A percentile compares a stretch with the other conserved stretches of the same genome.
These are phyloP conservation scores for Takakia lepidozioides DNA, from an alignment of 225 moss, liverwort and hornwort species.

Conservation along the genomic window DNA sequence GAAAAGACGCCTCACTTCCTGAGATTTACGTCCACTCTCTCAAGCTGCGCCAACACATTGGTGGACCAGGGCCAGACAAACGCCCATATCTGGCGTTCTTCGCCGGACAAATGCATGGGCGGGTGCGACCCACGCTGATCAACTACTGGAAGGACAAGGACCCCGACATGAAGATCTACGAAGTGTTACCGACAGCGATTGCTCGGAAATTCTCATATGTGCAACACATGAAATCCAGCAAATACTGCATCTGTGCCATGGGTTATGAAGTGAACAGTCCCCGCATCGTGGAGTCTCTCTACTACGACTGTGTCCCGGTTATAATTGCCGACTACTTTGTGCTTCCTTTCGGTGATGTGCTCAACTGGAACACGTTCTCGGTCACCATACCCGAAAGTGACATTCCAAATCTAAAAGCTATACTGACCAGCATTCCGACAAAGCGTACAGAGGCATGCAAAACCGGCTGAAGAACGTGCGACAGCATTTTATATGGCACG, in stretches of 20 bases:
- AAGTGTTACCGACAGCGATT: constrained; percentile 29
- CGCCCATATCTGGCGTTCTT: constrained; percentile 60
- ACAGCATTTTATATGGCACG: constrained; percentile 67
- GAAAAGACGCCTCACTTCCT: constrained; percentile 14
- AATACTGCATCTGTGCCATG: constrained; percentile 76
- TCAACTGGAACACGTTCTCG: constrained; percentile 72
- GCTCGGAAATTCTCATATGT: constrained; percentile 28
- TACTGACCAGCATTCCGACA: constrained; percentile 41
- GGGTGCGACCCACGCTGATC: constrained; percentile 35
- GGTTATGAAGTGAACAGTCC: constrained; percentile 94
- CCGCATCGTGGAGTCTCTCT: constrained; percentile 75
- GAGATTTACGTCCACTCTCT: constrained; percentile 14
- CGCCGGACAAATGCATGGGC: constrained; percentile 60
- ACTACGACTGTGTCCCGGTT: constrained; percentile 82
- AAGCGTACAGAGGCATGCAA: constrained; percentile 44
- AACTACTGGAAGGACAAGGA: constrained; percentile 42
- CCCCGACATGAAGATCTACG: constrained; percentile 59
- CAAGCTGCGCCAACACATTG: constrained; percentile 3
- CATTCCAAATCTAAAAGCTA: constrained; percentile 47
- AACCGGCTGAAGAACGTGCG: constrained; percentile 37
- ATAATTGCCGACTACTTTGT: constrained; percentile 75
- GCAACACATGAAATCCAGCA: constrained; percentile 72
- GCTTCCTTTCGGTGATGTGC: constrained; percentile 68
- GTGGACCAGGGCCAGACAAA: constrained; percentile 33
- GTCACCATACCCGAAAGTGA: constrained; percentile 51